phyloP scores from a whole-genome alignment of 495 filamentous ascomycete species.

The Beverwykella pulmonaria region DNA sequence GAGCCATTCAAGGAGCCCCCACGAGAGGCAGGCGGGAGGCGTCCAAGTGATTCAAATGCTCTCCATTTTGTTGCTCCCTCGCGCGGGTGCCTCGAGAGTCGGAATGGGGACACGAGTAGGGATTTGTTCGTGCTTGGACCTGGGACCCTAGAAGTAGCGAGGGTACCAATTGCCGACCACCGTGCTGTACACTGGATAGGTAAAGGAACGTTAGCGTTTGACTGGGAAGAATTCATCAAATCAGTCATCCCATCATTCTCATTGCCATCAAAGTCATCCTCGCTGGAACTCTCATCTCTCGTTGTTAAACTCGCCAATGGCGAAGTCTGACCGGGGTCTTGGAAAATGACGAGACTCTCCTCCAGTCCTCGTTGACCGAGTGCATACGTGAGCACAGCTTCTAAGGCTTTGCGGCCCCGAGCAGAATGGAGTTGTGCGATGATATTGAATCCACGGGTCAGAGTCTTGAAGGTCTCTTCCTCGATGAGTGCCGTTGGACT shows the following conservation, averaged over 20 bases:
- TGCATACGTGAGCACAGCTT: conserved; percentile 79
- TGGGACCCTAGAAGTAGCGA: conserved; percentile 86
- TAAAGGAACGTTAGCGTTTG: conserved; percentile 75
- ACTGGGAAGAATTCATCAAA: conserved; percentile 60
- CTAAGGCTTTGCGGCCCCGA: conserved; percentile 74
- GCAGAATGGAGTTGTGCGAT: conserved; percentile 70
- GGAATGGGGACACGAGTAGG: conserved; percentile 54
- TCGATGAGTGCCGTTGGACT: conserved; percentile 73
- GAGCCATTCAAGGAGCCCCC: conserved; percentile 46
- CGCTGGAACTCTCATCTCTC: conserved; percentile 73
- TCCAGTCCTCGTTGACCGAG: conserved; percentile 80
- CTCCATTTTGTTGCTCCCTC: conserved; percentile 62
- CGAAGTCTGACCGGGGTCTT: conserved; percentile 40
- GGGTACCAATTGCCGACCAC: conserved; percentile 75
- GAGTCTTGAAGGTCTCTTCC: conserved; percentile 63
- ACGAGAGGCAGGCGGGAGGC: conserved; percentile 60
- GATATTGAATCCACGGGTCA: conserved; percentile 67
- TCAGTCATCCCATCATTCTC: conserved; percentile 55
- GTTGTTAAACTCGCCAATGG: conserved; percentile 62
- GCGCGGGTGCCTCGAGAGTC: conserved; percentile 62
- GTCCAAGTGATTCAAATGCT: conserved; percentile 87
- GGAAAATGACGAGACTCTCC: conserved; percentile 69
- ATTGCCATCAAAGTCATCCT: conserved; percentile 70
- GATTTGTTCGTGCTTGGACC: conserved; percentile 53
- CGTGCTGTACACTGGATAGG: conserved; percentile 74